Evolutionary conservation across 169 alveolate genomes (phyloP), one percentile per base, ranked within the genome.

Genomic region (Condylostoma magnum): DNA sequence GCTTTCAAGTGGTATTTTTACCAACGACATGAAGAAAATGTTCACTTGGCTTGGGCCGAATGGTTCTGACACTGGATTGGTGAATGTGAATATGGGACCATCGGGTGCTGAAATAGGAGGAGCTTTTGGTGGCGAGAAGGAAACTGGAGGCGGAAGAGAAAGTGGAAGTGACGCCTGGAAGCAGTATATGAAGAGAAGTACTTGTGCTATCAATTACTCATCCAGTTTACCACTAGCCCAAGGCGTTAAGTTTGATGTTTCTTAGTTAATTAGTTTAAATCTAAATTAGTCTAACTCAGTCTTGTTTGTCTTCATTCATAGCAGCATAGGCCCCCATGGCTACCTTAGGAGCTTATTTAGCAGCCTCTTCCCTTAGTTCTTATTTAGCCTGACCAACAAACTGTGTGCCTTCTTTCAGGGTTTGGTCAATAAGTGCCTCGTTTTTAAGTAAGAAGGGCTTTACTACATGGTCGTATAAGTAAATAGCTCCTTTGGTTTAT

Each of bases 101-200:
- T 70, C 85, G 15, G 95, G 95, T n/a, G 94, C 95, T 57, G 95
- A 90, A 77, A 90, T 90, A 41, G 95, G 95, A 53, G 95, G 94
- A 6, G 95, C 94, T 25, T 90, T 90, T 43, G 95, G 95, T 56
- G 95, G 95, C 50, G 95, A 90, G 65, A 90, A 90, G 76, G 95
- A 86, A 54, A 90, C 95, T 31, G 95, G 95, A 36, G 95, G 93
- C 57, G 95, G 95, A 6, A 79, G 95, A 83, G 95, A 90, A 70
- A 51, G 85, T 43, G 95, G 95, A 51, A 75, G 89, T 54, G 95
- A 90, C 52, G 53, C 94, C 18, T 90, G 95, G 95, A 90, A 90
- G 52, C 84, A 87, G 65, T 90, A 90, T 80, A 90, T 90, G 95
- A 82, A 94, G 58, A 82, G 95, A 69, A 53, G 83, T 6, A 86